Conservation (phyloP, 2,329 filamentous ascomycete genomes). For the Fusarium denticulatum region DNA sequence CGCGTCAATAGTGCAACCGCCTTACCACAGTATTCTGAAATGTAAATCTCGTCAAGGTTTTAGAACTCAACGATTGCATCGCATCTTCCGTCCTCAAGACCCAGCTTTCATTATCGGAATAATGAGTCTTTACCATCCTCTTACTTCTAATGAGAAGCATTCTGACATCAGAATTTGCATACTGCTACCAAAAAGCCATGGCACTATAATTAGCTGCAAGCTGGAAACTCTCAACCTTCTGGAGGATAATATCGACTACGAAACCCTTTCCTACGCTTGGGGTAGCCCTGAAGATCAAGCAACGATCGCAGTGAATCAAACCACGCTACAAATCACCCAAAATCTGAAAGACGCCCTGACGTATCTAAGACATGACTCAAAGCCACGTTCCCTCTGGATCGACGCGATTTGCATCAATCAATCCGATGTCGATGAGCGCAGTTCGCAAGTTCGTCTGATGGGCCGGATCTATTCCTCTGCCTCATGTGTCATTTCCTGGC, state of each 20-base stretch:
- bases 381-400: background rate
- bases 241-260: background rate
- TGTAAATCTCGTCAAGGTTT: background rate
- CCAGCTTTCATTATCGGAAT: rapidly evolving
- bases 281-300: background rate
- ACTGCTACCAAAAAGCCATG: background rate
- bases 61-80: rapidly evolving
- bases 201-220: background rate
- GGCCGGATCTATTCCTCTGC: background rate
- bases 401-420: background rate
- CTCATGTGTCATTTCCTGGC: background rate
- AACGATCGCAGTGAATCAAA: background rate
- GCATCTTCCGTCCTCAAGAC: rapidly evolving
- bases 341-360: background rate
- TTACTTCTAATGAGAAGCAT: background rate
- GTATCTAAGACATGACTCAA: background rate
- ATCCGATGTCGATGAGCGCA: background rate
- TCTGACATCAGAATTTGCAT: background rate
- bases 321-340: background rate
- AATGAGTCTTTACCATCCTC: background rate
- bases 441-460: background rate
- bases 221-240: background rate
- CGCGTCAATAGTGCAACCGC: rapidly evolving
- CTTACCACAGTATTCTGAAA: background rate
- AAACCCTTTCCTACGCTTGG: background rate